Evolutionary conservation across 352 stramenopile species (phyloP).

Genomic region (Pythium periplocum): DNA sequence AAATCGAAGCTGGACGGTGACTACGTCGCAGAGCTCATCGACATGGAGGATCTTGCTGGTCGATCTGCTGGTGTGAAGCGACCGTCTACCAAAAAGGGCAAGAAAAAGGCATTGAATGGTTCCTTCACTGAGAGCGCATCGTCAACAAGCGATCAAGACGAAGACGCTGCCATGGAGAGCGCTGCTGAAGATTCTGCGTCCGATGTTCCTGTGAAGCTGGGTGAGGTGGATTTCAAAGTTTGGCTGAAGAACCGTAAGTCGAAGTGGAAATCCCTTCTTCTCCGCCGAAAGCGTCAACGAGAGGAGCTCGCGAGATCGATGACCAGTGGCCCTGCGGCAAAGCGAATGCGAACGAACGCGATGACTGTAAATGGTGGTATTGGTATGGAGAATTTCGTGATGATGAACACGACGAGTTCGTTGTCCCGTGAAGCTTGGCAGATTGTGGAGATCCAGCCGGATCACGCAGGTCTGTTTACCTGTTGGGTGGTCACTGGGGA

Average conservation of each 20-base stretch:
- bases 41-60: slow-evolving; percentile 60
- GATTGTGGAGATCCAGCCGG: slow-evolving; percentile 75
- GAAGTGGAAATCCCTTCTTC: slow-evolving; percentile 35
- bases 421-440: slow-evolving; percentile 71
- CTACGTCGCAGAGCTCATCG: slow-evolving; percentile 59
- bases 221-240: slow-evolving; percentile 45
- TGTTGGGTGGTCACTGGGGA: slow-evolving; percentile 94
- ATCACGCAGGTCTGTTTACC: slow-evolving; percentile 84
- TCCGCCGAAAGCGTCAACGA: slow-evolving; percentile 50
- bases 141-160: slow-evolving; percentile 20
- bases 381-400: slow-evolving; percentile 80
- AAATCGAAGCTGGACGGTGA: slow-evolving; percentile 27
- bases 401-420: slow-evolving; percentile 38
- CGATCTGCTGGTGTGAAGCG: slow-evolving; percentile 5
- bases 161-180: slow-evolving; percentile 9
- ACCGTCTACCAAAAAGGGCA: slow-evolving; percentile 7
- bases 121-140: slow-evolving; percentile 10
- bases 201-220: slow-evolving; percentile 32
- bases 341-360: slow-evolving; percentile 10
- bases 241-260: slow-evolving; percentile 77
- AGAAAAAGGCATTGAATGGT: not conserved
- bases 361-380: slow-evolving; percentile 29
- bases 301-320: slow-evolving; percentile 42
- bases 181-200: slow-evolving; percentile 2
- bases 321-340: slow-evolving; percentile 23